Conservation (phyloP, 2,329 filamentous ascomycete genomes). For the Cladophialophora exuberans region DNA sequence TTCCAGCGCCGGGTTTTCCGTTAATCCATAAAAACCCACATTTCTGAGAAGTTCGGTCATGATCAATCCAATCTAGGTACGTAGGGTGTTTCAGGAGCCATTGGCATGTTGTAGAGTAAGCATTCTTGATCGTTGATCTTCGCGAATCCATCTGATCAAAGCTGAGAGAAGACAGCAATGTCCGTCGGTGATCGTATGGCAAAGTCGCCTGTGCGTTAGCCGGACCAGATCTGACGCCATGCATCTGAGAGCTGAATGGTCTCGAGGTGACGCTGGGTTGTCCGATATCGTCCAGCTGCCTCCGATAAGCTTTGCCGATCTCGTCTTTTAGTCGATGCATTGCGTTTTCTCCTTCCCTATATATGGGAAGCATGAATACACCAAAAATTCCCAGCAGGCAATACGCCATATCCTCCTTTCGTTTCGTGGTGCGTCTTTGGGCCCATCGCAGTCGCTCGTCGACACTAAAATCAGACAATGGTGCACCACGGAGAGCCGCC, state of each 20-base stretch:
- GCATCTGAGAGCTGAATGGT: neutral
- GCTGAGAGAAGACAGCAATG: slow-evolving; percentile 37
- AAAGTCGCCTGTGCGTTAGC: neutral
- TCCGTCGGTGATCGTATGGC: slow-evolving; percentile 19
- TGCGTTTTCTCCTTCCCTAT: slow-evolving; percentile 39
- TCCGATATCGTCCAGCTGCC: neutral
- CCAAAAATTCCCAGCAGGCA: slow-evolving; percentile 50
- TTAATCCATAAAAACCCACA: slow-evolving; percentile 42
- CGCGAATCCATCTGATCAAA: slow-evolving; percentile 49
- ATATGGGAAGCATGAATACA: slow-evolving; percentile 49
- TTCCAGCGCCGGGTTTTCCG: slow-evolving; percentile 48
- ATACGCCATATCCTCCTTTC: slow-evolving; percentile 48
- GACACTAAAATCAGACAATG: neutral
- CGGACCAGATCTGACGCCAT: neutral
- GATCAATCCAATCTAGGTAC: slow-evolving; percentile 46
- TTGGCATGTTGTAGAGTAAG: slow-evolving; percentile 45
- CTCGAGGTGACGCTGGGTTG: neutral
- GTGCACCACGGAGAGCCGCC: neutral
- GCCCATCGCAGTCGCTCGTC: slow-evolving; percentile 2
- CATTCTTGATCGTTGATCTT: slow-evolving; percentile 41
- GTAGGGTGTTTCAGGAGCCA: slow-evolving; percentile 45
- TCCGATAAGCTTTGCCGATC: slow-evolving; percentile 11
- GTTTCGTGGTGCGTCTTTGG: slow-evolving; percentile 37
- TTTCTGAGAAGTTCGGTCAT: slow-evolving; percentile 27
- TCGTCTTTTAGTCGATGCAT: slow-evolving; percentile 19